Conservation (phyloP, 257 asterid genomes). For the Solanum etuberosum region DNA sequence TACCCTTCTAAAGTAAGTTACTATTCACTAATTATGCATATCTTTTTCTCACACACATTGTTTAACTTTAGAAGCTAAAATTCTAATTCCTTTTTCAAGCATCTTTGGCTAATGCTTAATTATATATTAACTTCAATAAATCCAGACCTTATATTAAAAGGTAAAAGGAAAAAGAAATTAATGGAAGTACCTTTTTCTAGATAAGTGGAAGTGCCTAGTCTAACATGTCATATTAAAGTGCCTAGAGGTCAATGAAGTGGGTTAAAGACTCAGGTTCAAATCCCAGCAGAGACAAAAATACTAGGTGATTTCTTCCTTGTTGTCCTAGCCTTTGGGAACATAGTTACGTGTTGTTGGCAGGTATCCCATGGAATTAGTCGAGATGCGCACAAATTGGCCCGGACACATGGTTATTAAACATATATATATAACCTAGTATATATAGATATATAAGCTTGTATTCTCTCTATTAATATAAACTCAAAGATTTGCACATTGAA, state of each 20-base stretch:
- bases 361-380: neutral
- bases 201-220: neutral
- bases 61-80: neutral
- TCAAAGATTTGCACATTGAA: neutral
- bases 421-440: neutral
- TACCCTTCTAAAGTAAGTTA: neutral
- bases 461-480: neutral
- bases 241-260: neutral
- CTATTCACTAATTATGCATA: neutral
- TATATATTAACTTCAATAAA: neutral
- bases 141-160: neutral
- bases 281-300: neutral
- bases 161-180: neutral
- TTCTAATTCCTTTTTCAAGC: neutral
- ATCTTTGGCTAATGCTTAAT: neutral
- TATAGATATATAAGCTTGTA: neutral
- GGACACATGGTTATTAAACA: neutral
- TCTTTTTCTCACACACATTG: neutral
- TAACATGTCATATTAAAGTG: neutral
- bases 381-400: neutral
- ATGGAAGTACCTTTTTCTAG: neutral
- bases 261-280: neutral
- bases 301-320: neutral
- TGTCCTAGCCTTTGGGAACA: neutral
- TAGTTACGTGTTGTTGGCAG: neutral